Conservation (phyloP, 2,329 filamentous ascomycete species). For the Neofusicoccum umdonicola region DNA sequence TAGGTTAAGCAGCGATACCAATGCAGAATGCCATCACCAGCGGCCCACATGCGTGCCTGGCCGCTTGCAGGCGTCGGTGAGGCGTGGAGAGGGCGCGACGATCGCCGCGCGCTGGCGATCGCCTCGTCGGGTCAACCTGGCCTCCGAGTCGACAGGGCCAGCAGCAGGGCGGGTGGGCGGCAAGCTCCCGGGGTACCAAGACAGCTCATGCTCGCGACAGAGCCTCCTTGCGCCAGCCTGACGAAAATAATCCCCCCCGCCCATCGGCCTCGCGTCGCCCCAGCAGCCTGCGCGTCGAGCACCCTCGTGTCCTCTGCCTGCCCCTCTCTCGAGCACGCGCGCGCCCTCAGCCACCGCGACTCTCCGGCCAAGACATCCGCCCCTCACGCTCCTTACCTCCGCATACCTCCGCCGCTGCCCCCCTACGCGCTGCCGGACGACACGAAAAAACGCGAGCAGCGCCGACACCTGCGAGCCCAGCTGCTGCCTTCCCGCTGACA, state of each 20-base stretch:
- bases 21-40: neutral
- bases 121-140: conserved; percentile 6
- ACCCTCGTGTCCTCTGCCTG: neutral
- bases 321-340: neutral
- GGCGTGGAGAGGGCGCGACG: neutral
- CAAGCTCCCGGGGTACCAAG: conserved; percentile 12
- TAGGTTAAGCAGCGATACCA: conserved; percentile 4
- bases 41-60: neutral
- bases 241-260: conserved; percentile 12
- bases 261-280: conserved; percentile 11
- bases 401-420: conserved; percentile 23
- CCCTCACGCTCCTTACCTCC: conserved; percentile 21
- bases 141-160: neutral
- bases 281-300: neutral
- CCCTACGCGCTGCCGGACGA: conserved; percentile 18
- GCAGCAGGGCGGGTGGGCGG: neutral
- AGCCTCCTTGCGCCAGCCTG: conserved; percentile 15
- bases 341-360: neutral
- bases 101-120: conserved; percentile 6
- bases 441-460: conserved; percentile 1
- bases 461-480: neutral
- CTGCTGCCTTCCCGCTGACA: conserved; percentile 3
- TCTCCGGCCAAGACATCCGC: conserved; percentile 12
- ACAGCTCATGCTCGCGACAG: conserved; percentile 12
- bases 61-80: neutral